These are phyloP conservation scores for Lablab purpureus DNA, from an alignment of 306 rosid genomes.

Conservation along the genomic window DNA sequence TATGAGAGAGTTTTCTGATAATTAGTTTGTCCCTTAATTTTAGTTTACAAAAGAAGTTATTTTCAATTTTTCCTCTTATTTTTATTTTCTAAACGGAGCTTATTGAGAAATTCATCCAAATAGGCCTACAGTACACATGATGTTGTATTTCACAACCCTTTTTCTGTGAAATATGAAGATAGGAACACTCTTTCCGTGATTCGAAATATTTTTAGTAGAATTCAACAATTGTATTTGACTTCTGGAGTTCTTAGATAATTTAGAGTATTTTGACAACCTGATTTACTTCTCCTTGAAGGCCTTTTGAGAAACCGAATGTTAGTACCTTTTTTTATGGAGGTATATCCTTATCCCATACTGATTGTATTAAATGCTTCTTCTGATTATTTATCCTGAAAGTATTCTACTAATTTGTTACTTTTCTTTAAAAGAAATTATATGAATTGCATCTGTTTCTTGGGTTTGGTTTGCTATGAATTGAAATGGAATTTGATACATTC, in stretches of 20 bases:
- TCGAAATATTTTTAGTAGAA: not conserved
- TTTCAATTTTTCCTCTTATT: too few relatives aligned
- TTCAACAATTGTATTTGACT: not conserved
- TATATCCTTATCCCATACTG: not conserved
- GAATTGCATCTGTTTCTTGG: not conserved
- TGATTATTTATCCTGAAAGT: not conserved
- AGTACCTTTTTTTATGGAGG: not conserved
- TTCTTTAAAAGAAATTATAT: not conserved
- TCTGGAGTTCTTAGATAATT: not conserved
- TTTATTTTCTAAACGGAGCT: too few relatives aligned
- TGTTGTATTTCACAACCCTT: not conserved
- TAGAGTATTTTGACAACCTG: not conserved
- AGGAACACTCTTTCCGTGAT: too few relatives aligned
- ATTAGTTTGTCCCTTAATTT: too few relatives aligned
- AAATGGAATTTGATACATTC: not conserved
- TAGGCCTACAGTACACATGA: too few relatives aligned
- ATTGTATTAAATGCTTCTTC: not conserved
- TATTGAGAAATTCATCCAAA: too few relatives aligned
- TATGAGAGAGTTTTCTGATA: too few relatives aligned
- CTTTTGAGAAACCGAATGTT: not conserved
- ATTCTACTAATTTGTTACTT: not conserved
- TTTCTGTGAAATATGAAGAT: not conserved
- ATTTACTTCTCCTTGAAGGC: not conserved
- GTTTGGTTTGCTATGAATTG: not conserved
- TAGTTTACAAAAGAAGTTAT: too few relatives aligned